Evolutionary conservation across 1,284 basidiomycete genomes (phyloP), one percentile per base, ranked within the genome.

Genomic region (Takashimella tepidaria): DNA sequence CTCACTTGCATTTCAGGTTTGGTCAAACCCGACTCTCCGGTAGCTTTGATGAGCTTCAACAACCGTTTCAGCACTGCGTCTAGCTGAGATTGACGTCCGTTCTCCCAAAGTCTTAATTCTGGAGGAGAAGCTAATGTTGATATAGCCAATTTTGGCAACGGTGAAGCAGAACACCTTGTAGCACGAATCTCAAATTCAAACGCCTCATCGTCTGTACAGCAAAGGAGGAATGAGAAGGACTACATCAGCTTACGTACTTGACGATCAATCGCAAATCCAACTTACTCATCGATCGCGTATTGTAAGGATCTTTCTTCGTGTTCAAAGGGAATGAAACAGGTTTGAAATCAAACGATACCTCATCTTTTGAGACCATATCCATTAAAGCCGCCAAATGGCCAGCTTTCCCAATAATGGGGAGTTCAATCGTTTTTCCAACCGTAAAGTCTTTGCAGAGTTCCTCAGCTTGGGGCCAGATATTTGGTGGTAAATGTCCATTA

Each of bases 381-480:
- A 72, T 61, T 51, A 73, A 51, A 2, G 57, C 54, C 6, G 68
- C 69, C n/a, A 72, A 49, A 41, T 73, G 67, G 11, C 72, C 72
- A 5, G 55, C 45, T 8, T 57, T 50, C 4, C 67, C 67, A 8
- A 70, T 54, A 16, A 69, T 40, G 1, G 67, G 64, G 68, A 68
- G 73, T 21, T 58, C 49, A 3, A 67, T 37, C 1, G 54, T 56
- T 12, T 51, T 58, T n/a, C 79, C 76, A 27, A 77, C 73, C n/a
- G 45, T 25, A 42, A 80, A 78, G 13, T 83, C 70, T 8, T 84
- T 82, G 52, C 86, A 84, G 21, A 89, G 70, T 10, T 80, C 78
- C 20, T 74, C 64, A 5, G 88, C 88, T 67, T 90, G 87, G 51
- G 83, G 80, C 60, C 84, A 85, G 22, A 85, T 74, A 45, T 88